Base-by-base conservation (phyloP, 2,329 filamentous ascomycete genomes). In the Cytospora leucostoma region DNA sequence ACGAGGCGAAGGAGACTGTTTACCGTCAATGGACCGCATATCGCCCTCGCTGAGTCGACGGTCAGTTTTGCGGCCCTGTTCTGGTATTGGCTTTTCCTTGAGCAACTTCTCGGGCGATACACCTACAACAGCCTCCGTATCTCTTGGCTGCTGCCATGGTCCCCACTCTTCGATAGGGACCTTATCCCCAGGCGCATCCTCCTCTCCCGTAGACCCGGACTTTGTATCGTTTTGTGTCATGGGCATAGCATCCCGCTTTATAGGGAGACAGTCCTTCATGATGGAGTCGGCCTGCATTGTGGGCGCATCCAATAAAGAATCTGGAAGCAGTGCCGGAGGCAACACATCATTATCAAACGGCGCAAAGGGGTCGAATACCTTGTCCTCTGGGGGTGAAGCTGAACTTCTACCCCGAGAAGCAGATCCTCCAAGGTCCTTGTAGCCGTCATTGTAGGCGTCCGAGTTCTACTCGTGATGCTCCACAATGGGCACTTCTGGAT, bases 401-500 rank as follows among this genome's bases (percentile, higher is more conserved):
- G 17, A 55, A 19, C 13, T 27, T 49, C 38, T 34, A 32, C 6
- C 37, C n/a, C 7, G 4, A 32, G 17, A 32, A 38, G 38, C n/a
- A 47, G 11, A 21, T 19, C 8, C 10, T 13, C 37, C 37, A 15
- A 38, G 49, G 49, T 35, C n/a, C 4, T 33, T 33, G 38, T 1
- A 10, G 54, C 37, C 51, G 40, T 35, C 57, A 38, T 37, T 13
- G 51, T 37, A 27, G 49, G 32, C 47, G 49, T 27, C 37, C 59
- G 59, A 55, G 59, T 34, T 53, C 59, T 61, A 61, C 59, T 61
- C 59, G 59, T 40, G 52, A 55, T 61, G 59, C 27, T 61, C 59
- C 54, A 61, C 59, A 52, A 55, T 38, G 37, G 59, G 47, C 15
- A 61, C 59, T 40, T 61, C 59, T 55, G 59, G 51, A 35, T 61